phyloP scores from a whole-genome alignment of 2,329 filamentous ascomycete species.

The Botryotinia calthae region DNA sequence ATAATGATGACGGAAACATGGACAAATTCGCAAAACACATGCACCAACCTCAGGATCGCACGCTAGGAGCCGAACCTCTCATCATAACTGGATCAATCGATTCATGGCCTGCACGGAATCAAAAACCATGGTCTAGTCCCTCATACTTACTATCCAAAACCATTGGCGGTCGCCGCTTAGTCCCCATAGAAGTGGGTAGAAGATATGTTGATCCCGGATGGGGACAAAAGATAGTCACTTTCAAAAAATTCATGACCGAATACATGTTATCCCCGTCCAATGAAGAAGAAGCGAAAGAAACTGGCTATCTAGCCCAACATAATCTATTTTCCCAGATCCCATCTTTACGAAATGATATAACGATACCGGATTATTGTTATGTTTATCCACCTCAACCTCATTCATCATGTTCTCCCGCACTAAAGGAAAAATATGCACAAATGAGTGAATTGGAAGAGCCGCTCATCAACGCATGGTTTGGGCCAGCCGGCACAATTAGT shows the following conservation, averaged over 20 bases:
- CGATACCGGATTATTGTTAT: slow-evolving; percentile 82
- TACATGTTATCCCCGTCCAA: slow-evolving; percentile 27
- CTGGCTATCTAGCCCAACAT: slow-evolving; percentile 89
- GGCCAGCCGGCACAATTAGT: slow-evolving; percentile 82
- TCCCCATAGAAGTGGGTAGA: slow-evolving; percentile 81
- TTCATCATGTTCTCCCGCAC: slow-evolving; percentile 46
- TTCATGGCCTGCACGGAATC: slow-evolving; percentile 74
- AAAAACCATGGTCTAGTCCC: slow-evolving; percentile 68
- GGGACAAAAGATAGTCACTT: slow-evolving; percentile 77
- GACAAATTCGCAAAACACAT: slow-evolving; percentile 62
- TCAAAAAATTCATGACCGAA: slow-evolving; percentile 63
- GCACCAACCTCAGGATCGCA: slow-evolving; percentile 42
- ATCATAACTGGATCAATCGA: slow-evolving; percentile 65
- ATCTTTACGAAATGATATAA: slow-evolving; percentile 69
- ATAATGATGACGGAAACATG: slow-evolving; percentile 49
- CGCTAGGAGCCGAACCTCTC: slow-evolving; percentile 54
- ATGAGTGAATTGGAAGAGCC: slow-evolving; percentile 54
- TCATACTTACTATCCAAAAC: slow-evolving; percentile 73
- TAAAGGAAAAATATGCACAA: slow-evolving; percentile 39
- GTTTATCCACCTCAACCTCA: slow-evolving; percentile 59
- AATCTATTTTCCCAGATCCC: slow-evolving; percentile 83
- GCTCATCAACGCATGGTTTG: slow-evolving; percentile 88
- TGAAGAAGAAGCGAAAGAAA: slow-evolving; percentile 34
- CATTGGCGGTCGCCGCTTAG: slow-evolving; percentile 71
- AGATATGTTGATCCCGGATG: slow-evolving; percentile 85